These are phyloP conservation scores for Rusavskia elegans DNA, from an alignment of 495 filamentous ascomycete genomes.

Conservation along the genomic window DNA sequence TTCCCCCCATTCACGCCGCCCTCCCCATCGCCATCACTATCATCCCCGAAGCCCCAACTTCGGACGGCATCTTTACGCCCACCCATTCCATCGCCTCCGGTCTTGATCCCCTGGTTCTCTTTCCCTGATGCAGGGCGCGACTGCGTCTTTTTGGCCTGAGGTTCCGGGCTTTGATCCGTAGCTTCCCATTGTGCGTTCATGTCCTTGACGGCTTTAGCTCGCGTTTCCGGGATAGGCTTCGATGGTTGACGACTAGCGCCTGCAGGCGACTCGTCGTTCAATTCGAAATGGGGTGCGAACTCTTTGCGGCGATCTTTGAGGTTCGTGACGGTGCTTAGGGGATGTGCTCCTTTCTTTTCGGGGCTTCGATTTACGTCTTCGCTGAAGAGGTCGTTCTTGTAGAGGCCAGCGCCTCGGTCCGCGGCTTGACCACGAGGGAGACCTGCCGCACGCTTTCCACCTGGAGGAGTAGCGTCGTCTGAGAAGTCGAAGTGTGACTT, in stretches of 20 bases:
- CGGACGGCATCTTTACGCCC: conserved; percentile 44
- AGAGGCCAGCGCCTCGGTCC: conserved; percentile 54
- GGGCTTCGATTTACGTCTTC: conserved; percentile 28
- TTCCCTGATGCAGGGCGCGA: conserved; percentile 1
- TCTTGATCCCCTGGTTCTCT: conserved; percentile 32
- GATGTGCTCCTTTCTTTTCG: conserved; percentile 17
- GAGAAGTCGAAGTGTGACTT: conserved; percentile 64
- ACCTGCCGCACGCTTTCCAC: conserved; percentile 15
- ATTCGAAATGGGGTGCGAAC: conserved; percentile 55
- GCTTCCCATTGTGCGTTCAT: conserved; percentile 9
- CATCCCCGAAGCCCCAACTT: conserved; percentile 44
- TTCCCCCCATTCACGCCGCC: conserved; percentile 22
- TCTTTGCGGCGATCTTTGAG: conserved; percentile 50
- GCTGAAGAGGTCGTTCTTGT: conserved; percentile 55
- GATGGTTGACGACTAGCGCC: conserved; percentile 25
- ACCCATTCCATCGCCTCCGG: conserved; percentile 60
- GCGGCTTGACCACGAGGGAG: conserved; percentile 32
- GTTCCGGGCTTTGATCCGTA: conserved; percentile 13
- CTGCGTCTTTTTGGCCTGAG: conserved; percentile 14
- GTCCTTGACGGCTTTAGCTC: conserved; percentile 12
- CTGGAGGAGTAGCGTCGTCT: conserved; percentile 32
- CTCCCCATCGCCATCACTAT: conserved; percentile 28
- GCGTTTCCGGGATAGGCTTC: conserved; percentile 14
- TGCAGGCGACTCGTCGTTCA: conserved; percentile 34
- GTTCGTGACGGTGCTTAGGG: conserved; percentile 47